A percentile compares a stretch with the other conserved stretches of the same genome.
phyloP scores from a whole-genome alignment of 2,329 filamentous ascomycete genomes.

The Fusarium dlaminii region DNA sequence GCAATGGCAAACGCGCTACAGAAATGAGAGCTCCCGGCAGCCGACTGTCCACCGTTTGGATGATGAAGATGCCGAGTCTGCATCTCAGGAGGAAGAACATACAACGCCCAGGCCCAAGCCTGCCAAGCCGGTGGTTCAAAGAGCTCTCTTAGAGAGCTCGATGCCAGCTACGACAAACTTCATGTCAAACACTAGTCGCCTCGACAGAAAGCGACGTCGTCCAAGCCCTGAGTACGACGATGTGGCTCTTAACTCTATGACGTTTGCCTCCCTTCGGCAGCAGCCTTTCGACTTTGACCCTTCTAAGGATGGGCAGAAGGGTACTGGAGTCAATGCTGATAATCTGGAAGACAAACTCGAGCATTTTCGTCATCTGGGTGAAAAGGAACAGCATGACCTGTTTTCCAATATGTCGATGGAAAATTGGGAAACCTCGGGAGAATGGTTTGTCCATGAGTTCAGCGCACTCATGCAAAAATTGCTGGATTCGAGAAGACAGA shows the following conservation, averaged over 20 bases:
- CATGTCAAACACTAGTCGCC: constrained; percentile 10
- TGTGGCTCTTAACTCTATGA: constrained; percentile 63
- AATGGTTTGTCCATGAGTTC: constrained; percentile 68
- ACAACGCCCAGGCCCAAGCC: constrained; percentile 39
- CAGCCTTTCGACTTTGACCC: constrained; percentile 69
- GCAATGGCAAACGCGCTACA: constrained; percentile 33
- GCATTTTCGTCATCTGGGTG: constrained; percentile 58
- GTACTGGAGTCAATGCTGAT: constrained; percentile 50
- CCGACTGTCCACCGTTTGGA: constrained; percentile 35
- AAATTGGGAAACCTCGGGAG: constrained; percentile 68
- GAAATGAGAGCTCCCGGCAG: constrained; percentile 27
- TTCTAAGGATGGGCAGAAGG: constrained; percentile 52
- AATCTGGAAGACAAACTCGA: constrained; percentile 60
- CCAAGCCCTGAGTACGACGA: constrained; percentile 66
- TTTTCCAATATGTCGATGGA: constrained; percentile 63
- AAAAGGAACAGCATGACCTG: constrained; percentile 58
- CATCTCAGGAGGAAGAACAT: constrained; percentile 37
- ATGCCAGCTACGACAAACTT: constrained; percentile 30
- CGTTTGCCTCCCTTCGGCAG: constrained; percentile 58
- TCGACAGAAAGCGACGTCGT: constrained; percentile 54
- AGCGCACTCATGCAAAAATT: constrained; percentile 59
- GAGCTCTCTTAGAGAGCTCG: constrained; percentile 36
- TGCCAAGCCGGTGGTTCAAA: constrained; percentile 26
- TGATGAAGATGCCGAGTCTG: constrained; percentile 34
- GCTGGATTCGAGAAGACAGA: constrained; percentile 58